phyloP scores from a whole-genome alignment of 2,329 filamentous ascomycete genomes.

The Neonectria faginata region DNA sequence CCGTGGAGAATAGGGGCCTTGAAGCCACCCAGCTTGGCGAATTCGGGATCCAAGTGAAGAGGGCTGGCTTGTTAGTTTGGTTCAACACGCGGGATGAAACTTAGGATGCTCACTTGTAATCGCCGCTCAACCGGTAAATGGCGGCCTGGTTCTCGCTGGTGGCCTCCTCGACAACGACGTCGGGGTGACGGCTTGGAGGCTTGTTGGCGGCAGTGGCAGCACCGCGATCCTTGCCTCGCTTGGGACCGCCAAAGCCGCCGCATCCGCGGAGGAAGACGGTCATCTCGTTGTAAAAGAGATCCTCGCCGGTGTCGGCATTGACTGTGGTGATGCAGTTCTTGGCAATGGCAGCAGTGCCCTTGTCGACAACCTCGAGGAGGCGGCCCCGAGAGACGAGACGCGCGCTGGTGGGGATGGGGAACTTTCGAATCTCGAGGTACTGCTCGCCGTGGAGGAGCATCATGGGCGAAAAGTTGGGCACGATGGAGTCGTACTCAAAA shows the following conservation, averaged over 20 bases:
- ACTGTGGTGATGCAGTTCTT: constrained; percentile 85
- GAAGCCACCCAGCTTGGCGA: constrained; percentile 96
- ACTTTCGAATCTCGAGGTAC: constrained; percentile 93
- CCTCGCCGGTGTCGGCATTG: constrained; percentile 85
- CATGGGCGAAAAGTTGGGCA: constrained; percentile 97
- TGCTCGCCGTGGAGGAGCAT: constrained; percentile 99
- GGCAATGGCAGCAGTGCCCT: constrained; percentile 88
- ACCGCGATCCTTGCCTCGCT: constrained; percentile 82
- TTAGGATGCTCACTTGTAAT: constrained; percentile 75
- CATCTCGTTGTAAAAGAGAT: constrained; percentile 96
- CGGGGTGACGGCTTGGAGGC: constrained; percentile 80
- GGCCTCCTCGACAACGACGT: constrained; percentile 84
- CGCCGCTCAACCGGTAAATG: constrained; percentile 91
- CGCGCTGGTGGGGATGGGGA: constrained; percentile 87
- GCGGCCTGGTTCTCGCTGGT: constrained; percentile 93
- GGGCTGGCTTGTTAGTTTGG: constrained; percentile 61
- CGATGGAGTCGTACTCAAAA: constrained; percentile 82
- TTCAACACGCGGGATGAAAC: not conserved
- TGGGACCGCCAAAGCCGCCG: constrained; percentile 88
- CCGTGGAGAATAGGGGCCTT: constrained; percentile 94
- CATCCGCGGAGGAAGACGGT: constrained; percentile 93
- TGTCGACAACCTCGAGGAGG: constrained; percentile 95
- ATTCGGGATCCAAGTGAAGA: constrained; percentile 92
- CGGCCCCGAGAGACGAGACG: constrained; percentile 80
- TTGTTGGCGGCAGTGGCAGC: constrained; percentile 83